Evolutionary conservation across 495 filamentous ascomycete species (phyloP).

Genomic region (Neurospora sp.): DNA sequence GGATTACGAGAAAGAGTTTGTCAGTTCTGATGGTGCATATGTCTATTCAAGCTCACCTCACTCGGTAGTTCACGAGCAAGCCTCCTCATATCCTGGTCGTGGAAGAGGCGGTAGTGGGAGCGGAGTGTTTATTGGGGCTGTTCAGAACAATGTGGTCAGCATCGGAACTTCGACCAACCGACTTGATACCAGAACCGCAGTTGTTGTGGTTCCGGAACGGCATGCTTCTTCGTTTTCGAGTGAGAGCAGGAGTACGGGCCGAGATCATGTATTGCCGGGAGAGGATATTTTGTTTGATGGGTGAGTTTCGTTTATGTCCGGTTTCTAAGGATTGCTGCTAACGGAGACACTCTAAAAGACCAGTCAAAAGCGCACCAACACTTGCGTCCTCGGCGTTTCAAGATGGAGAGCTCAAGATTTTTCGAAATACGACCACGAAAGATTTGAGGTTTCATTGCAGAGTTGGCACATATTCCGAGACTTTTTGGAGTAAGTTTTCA

Average conservation of each 20-base stretch:
- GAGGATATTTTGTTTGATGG: constrained; percentile 25
- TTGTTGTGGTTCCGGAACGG: constrained; percentile 14
- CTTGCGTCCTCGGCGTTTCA: constrained; percentile 13
- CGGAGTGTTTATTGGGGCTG: neutral
- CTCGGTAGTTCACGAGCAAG: neutral
- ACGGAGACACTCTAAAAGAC: constrained; percentile 2
- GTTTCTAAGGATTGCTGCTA: neutral
- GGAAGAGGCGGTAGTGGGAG: neutral
- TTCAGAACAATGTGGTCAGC: constrained; percentile 1
- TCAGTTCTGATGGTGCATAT: neutral
- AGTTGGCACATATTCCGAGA: constrained; percentile 22
- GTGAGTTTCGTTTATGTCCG: constrained; percentile 1
- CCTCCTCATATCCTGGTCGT: neutral
- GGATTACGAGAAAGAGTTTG: neutral
- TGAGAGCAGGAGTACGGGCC: constrained; percentile 16
- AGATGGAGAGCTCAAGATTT: constrained; percentile 23
- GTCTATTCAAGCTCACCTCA: neutral
- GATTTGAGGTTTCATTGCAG: constrained; percentile 24
- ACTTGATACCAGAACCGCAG: constrained; percentile 19
- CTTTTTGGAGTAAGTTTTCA: constrained; percentile 21
- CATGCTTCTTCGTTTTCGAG: constrained; percentile 12
- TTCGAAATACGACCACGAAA: constrained; percentile 20
- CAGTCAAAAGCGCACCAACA: constrained; percentile 17
- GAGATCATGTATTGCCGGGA: constrained; percentile 27
- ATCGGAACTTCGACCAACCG: constrained; percentile 5